These are phyloP conservation scores for Colletotrichum sp. DNA, from an alignment of 2,329 filamentous ascomycete genomes.

Conservation along the genomic window DNA sequence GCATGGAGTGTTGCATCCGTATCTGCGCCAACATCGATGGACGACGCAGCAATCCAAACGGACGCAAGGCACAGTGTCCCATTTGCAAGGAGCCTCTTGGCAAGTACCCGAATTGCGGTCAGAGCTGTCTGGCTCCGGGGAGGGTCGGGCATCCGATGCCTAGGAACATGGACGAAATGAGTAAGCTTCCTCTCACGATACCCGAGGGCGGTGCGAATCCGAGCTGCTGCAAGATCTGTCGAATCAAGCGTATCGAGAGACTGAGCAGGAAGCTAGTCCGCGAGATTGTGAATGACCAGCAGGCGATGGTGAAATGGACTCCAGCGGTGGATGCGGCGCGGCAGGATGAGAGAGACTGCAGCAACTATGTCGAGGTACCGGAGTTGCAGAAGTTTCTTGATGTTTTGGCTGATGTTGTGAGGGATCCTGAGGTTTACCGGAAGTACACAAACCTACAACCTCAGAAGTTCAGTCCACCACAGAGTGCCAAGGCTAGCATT, in stretches of 20 bases:
- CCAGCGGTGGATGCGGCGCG: background rate
- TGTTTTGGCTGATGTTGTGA: background rate
- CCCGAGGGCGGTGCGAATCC: slow-evolving; percentile 10
- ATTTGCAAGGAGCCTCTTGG: slow-evolving; percentile 9
- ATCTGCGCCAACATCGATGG: background rate
- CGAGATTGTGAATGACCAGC: slow-evolving; percentile 2
- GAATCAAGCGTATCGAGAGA: slow-evolving; percentile 4
- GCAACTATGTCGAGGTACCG: background rate
- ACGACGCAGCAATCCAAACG: background rate
- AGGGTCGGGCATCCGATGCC: slow-evolving; percentile 2
- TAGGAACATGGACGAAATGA: background rate
- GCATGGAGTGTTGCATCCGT: slow-evolving; percentile 1
- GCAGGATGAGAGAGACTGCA: background rate
- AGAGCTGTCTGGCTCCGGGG: background rate
- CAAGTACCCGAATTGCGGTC: background rate
- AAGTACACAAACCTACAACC: slow-evolving; percentile 2
- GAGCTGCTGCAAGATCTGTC: slow-evolving; percentile 1
- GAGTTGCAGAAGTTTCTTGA: slow-evolving; percentile 7
- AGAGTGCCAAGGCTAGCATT: background rate
- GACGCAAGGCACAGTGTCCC: background rate
- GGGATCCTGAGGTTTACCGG: background rate
- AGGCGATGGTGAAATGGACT: background rate
- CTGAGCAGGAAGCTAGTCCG: background rate
- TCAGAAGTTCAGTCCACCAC: background rate
- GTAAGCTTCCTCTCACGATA: background rate